phyloP scores from a whole-genome alignment of 2,329 filamentous ascomycete species.

The Cordyceps pruinosa region DNA sequence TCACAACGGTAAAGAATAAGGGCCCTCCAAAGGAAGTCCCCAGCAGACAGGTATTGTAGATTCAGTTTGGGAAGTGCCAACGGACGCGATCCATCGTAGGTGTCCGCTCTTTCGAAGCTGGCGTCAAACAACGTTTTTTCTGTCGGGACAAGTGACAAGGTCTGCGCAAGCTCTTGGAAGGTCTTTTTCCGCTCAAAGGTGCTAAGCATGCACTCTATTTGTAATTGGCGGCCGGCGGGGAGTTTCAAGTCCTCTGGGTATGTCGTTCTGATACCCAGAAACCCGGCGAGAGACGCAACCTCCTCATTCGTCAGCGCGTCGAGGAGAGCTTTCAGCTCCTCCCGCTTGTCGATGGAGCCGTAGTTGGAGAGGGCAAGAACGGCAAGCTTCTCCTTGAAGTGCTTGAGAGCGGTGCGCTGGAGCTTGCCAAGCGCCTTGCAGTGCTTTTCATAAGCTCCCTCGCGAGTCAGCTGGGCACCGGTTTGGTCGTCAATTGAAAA shows the following conservation, averaged over 20 bases:
- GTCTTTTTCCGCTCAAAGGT: slow-evolving; percentile 70
- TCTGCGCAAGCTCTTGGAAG: slow-evolving; percentile 71
- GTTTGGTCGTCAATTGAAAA: slow-evolving; percentile 92
- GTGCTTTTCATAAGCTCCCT: slow-evolving; percentile 73
- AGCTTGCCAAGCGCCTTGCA: slow-evolving; percentile 70
- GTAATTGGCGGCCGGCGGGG: slow-evolving; percentile 54
- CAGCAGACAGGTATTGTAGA: slow-evolving; percentile 87
- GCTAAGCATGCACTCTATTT: slow-evolving; percentile 66
- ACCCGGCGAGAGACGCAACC: slow-evolving; percentile 57
- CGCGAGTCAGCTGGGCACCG: slow-evolving; percentile 63
- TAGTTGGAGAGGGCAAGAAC: slow-evolving; percentile 90
- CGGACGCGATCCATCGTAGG: slow-evolving; percentile 79
- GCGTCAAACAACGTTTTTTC: slow-evolving; percentile 75
- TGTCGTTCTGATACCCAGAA: slow-evolving; percentile 71
- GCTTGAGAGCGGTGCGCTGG: slow-evolving; percentile 69
- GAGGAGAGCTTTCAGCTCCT: slow-evolving; percentile 72
- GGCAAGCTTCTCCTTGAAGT: slow-evolving; percentile 86
- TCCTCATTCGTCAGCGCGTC: slow-evolving; percentile 68
- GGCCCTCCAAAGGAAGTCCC: slow-evolving; percentile 95
- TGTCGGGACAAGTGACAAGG: slow-evolving; percentile 73
- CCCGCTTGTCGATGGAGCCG: slow-evolving; percentile 72
- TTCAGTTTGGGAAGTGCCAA: slow-evolving; percentile 92
- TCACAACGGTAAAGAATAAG: slow-evolving; percentile 85
- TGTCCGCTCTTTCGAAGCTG: slow-evolving; percentile 71
- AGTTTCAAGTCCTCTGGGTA: slow-evolving; percentile 70